phyloP scores from a whole-genome alignment of 1,139 yeast species.

The Blastobotrys buckinghamii region DNA sequence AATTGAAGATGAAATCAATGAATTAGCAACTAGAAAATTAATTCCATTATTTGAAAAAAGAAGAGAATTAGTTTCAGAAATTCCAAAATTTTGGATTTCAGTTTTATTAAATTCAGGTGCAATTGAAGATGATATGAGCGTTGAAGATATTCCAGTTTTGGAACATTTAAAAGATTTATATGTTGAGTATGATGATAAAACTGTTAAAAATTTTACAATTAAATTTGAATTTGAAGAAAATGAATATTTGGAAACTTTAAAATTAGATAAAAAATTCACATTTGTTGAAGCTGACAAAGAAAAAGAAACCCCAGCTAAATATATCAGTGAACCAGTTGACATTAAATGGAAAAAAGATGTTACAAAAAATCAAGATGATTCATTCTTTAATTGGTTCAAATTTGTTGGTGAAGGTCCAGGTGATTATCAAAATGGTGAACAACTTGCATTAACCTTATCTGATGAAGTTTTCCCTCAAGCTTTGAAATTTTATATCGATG shows the following conservation, averaged over 20 bases:
- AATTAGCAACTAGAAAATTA: slow-evolving; percentile 26
- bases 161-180: slow-evolving; percentile 28
- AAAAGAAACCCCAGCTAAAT: slow-evolving; percentile 16
- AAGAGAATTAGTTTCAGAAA: slow-evolving; percentile 25
- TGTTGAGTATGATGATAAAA: slow-evolving; percentile 29
- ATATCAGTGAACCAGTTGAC: slow-evolving; percentile 27
- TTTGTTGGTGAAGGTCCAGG: slow-evolving; percentile 33
- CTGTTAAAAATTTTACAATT: slow-evolving; percentile 30
- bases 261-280: slow-evolving; percentile 28
- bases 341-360: slow-evolving; percentile 36
- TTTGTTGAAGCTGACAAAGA: slow-evolving; percentile 17
- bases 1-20: slow-evolving; percentile 27
- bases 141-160: slow-evolving; percentile 32
- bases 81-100: slow-evolving; percentile 37
- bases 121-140: slow-evolving; percentile 28
- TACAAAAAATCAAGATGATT: slow-evolving; percentile 20
- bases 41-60: slow-evolving; percentile 34
- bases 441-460: slow-evolving; percentile 33
- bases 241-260: slow-evolving; percentile 25
- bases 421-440: slow-evolving; percentile 31
- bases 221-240: slow-evolving; percentile 32
- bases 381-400: slow-evolving; percentile 36
- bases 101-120: slow-evolving; percentile 31
- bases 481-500: slow-evolving; percentile 29
- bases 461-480: slow-evolving; percentile 40